Conservation (phyloP, 73 alveolate species). For the Symbiodinium natans region DNA sequence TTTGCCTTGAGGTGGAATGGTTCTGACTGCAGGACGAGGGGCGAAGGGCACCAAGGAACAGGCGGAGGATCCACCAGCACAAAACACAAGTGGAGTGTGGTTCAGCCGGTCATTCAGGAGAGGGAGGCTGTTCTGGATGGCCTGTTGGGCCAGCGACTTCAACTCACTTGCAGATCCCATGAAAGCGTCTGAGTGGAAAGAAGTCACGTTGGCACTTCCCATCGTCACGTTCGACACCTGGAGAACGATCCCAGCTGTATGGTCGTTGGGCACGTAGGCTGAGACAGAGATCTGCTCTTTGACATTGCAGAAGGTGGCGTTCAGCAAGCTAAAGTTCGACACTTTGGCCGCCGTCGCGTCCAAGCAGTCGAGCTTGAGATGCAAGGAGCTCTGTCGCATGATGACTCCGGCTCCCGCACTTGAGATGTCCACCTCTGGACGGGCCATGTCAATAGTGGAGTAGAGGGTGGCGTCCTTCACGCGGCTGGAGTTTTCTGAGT, state of each 20-base stretch:
- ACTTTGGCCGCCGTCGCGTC: neutral
- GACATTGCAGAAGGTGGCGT: slow-evolving; percentile 43
- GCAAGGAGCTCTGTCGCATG: slow-evolving; percentile 3
- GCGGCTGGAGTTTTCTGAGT: neutral
- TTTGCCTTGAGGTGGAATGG: neutral
- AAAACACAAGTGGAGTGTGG: neutral
- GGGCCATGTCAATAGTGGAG: slow-evolving; percentile 23
- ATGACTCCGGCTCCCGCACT: slow-evolving; percentile 9
- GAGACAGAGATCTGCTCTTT: neutral
- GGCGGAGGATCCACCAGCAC: slow-evolving; percentile 34
- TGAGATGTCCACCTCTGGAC: slow-evolving; percentile 53
- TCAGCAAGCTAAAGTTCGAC: slow-evolving; percentile 5
- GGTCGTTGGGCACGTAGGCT: slow-evolving; percentile 8
- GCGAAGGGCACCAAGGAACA: slow-evolving; percentile 51
- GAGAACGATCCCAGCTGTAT: neutral
- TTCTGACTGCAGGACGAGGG: slow-evolving; percentile 12
- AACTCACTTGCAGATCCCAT: slow-evolving; percentile 5
- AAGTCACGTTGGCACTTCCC: neutral
- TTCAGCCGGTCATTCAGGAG: slow-evolving; percentile 23
- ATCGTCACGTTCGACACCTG: neutral
- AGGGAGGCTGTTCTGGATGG: slow-evolving; percentile 9
- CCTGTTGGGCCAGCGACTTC: slow-evolving; percentile 23
- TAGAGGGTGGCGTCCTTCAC: slow-evolving; percentile 19
- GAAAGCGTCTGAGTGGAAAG: slow-evolving; percentile 28
- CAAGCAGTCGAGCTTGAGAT: neutral